Evolutionary conservation across 73 alveolate species (phyloP).

Genomic region (Tetrahymena thermophila): DNA sequence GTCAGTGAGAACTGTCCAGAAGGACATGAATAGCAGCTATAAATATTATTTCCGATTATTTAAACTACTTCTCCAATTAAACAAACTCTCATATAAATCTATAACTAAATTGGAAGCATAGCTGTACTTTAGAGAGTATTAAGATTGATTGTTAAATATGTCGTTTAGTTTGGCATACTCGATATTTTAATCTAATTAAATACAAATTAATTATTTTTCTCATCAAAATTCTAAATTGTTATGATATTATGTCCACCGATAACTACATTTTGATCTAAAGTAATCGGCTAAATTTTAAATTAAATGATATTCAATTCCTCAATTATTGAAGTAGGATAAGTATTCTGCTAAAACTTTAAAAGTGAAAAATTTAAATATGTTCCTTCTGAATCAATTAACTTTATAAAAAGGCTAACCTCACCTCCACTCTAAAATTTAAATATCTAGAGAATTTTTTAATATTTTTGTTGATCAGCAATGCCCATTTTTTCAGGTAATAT

Average conservation of each 20-base stretch:
- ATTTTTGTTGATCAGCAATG: not conserved
- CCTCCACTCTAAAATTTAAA: not conserved
- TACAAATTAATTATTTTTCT: not conserved
- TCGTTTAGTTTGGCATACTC: not conserved
- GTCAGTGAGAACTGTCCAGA: not conserved
- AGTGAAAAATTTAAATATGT: not conserved
- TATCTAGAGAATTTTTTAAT: not conserved
- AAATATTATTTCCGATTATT: not conserved
- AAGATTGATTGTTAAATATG: not conserved
- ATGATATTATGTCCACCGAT: not conserved
- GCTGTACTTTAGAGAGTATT: not conserved
- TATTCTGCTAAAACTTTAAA: not conserved
- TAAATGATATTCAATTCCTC: not conserved
- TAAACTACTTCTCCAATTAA: not conserved
- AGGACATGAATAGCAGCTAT: not conserved
- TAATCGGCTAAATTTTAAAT: not conserved
- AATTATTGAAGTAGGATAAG: not conserved
- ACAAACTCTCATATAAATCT: not conserved
- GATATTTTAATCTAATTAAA: not conserved
- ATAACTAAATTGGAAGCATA: not conserved
- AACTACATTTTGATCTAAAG: not conserved
- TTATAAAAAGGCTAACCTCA: not conserved
- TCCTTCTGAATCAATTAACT: not conserved
- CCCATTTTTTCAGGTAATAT: not conserved
- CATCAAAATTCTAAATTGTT: not conserved